Conservation (phyloP, 192 early-diverging fungal genomes). For the Entomortierella chlamydospora region DNA sequence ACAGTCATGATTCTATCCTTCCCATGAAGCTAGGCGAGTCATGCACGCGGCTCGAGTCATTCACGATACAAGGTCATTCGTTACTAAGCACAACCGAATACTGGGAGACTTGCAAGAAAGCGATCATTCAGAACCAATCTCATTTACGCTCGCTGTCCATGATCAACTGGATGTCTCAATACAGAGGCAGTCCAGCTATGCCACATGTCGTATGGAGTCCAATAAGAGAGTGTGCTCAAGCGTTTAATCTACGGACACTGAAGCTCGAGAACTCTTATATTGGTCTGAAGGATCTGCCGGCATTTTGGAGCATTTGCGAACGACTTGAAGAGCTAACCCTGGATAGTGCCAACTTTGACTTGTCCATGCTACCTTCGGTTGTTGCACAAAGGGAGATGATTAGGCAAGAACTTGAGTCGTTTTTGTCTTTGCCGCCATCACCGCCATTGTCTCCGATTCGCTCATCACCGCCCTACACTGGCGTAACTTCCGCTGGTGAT, state of each 20-base stretch:
- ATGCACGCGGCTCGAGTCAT: slow-evolving; percentile 3
- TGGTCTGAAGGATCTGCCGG: neutral
- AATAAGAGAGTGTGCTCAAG: neutral
- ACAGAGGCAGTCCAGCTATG: neutral
- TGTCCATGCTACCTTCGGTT: neutral
- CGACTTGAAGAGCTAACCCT: slow-evolving; percentile 3
- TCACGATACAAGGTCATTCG: slow-evolving; percentile 4
- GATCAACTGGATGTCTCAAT: neutral
- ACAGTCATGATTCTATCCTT: neutral
- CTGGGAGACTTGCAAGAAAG: slow-evolving; percentile 3
- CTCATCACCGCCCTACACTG: too few species aligned
- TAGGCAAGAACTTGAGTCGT: neutral
- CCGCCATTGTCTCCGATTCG: too few species aligned
- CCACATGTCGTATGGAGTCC: slow-evolving; percentile 6
- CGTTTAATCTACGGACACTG: slow-evolving; percentile 2
- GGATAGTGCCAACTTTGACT: slow-evolving; percentile 6
- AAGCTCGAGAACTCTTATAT: slow-evolving; percentile 7
- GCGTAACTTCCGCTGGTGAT: neutral
- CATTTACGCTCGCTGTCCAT: slow-evolving; percentile 4
- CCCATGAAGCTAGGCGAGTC: neutral
- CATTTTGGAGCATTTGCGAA: slow-evolving; percentile 13
- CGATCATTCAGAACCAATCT: neutral
- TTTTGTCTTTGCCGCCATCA: neutral
- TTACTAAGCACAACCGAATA: neutral
- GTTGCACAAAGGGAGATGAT: neutral